Evolutionary conservation across 2,329 filamentous ascomycete genomes (phyloP).

Genomic region (Epichloe uncinata): DNA sequence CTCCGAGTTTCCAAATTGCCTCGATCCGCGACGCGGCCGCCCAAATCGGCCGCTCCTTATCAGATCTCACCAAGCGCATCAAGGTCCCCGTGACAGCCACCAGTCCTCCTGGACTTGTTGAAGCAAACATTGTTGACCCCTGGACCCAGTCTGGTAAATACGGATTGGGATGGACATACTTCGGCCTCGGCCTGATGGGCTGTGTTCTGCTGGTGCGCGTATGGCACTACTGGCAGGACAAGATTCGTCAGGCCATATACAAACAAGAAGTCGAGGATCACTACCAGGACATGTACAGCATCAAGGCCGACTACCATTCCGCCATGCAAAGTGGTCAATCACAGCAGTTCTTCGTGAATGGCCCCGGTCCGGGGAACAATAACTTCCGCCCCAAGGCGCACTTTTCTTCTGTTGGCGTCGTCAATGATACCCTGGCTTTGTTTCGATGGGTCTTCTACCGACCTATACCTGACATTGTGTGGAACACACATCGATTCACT

Average conservation of each 20-base stretch:
- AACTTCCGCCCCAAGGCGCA: conserved; percentile 54
- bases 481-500: conserved; percentile 55
- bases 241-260: conserved; percentile 77
- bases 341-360: conserved; percentile 64
- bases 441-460: conserved; percentile 84
- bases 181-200: conserved; percentile 59
- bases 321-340: conserved; percentile 35
- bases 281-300: conserved; percentile 39
- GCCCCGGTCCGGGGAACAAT: conserved; percentile 40
- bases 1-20: conserved; percentile 19
- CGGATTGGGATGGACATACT: conserved; percentile 77
- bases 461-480: conserved; percentile 60
- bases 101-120: conserved; percentile 46
- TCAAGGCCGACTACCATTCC: conserved; percentile 34
- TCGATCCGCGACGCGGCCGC: conserved; percentile 18
- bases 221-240: conserved; percentile 89
- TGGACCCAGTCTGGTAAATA: conserved; percentile 78
- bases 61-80: conserved; percentile 39
- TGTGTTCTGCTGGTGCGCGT: conserved; percentile 56
- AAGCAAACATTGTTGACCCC: conserved; percentile 57
- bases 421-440: conserved; percentile 72
- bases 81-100: conserved; percentile 45
- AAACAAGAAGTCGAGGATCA: conserved; percentile 66
- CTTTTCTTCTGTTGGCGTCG: conserved; percentile 56
- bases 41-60: conserved; percentile 21